Evolutionary conservation across 2,329 filamentous ascomycete genomes (phyloP), one percentile per base, ranked within the genome.

Genomic region (Pseudocercospora ulei): DNA sequence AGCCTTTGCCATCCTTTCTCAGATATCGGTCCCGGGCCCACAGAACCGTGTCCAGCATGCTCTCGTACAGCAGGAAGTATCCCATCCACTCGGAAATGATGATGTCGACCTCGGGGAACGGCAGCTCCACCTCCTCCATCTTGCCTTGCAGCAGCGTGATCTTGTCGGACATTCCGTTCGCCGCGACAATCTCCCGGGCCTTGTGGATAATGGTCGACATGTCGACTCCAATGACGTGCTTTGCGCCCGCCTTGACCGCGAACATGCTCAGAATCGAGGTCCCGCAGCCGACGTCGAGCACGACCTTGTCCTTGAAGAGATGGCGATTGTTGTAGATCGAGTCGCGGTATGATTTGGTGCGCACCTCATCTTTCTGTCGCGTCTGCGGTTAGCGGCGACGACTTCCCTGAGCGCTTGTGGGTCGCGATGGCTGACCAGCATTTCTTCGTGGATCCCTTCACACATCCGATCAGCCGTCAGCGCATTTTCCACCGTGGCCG

Each of bases 41-140:
- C 43, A 98, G 75, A 35, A 98, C 90, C 19, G 90, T 98, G 69
- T 98, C 90, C 59, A 98, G 67, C 90, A 98, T 98, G 75, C 76
- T 83, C 76, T 98, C 90, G 67, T 98, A 98, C 46, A 98, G 78
- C 37, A 98, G 70, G 71, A 96, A 96, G 70, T 98, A 98, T 20
- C 90, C 90, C 90, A 98, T 98, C 90, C 90, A 98, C 71, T 98
- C 90, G 1, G 88, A 96, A 63, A 98, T 93, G 68, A 98, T 98
- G 62, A 98, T 98, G 61, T 98, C 90, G 51, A 98, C 90, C 67
- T 96, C 83, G 58, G 85, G 81, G 66, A 82, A 94, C 12, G 90
- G 90, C 47, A 98, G 72, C 58, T 82, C 72, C 29, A 98, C 86
- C 69, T 98, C 90, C 70, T 98, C 90, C 90, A 98, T 98, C 76